Percentiles rank a stretch among this genome's conserved stretches.
Evolutionary conservation across 2,329 filamentous ascomycete genomes (phyloP).

Genomic region (Sclerotinia subarctica): DNA sequence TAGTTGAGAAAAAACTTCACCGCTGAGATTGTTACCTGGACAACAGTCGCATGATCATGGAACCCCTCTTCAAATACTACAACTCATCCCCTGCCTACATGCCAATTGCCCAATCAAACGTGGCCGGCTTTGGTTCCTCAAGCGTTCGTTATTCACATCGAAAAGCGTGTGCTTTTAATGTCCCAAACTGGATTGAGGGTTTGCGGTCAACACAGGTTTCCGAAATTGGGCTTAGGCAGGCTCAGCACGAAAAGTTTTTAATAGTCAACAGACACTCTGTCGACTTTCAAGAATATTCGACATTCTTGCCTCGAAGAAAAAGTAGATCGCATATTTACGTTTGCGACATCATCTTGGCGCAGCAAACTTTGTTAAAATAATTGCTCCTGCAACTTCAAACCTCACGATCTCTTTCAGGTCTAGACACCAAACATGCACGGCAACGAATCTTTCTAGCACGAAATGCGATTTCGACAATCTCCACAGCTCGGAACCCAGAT

Average conservation of each 20-base stretch:
- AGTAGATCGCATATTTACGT: background rate
- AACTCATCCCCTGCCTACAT: constrained; percentile 12
- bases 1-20: constrained; percentile 18
- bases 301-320: background rate
- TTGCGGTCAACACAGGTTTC: constrained; percentile 4
- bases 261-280: background rate
- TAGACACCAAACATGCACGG: background rate
- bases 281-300: background rate
- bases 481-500: background rate
- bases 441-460: background rate
- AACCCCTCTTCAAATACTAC: constrained; percentile 17
- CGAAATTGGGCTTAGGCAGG: constrained; percentile 4
- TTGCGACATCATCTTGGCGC: background rate
- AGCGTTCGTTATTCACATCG: background rate
- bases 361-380: background rate
- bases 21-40: constrained; percentile 22
- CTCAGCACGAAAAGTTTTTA: background rate
- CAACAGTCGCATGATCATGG: constrained; percentile 9
- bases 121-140: constrained; percentile 15
- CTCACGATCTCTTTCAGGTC: background rate
- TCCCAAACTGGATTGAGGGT: background rate
- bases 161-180: constrained; percentile 7
- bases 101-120: constrained; percentile 15
- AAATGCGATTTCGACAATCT: background rate
- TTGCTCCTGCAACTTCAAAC: background rate